Evolutionary conservation across 228 moss, liverwort and hornwort genomes (phyloP).

Genomic region (Sphagnum fallax): DNA sequence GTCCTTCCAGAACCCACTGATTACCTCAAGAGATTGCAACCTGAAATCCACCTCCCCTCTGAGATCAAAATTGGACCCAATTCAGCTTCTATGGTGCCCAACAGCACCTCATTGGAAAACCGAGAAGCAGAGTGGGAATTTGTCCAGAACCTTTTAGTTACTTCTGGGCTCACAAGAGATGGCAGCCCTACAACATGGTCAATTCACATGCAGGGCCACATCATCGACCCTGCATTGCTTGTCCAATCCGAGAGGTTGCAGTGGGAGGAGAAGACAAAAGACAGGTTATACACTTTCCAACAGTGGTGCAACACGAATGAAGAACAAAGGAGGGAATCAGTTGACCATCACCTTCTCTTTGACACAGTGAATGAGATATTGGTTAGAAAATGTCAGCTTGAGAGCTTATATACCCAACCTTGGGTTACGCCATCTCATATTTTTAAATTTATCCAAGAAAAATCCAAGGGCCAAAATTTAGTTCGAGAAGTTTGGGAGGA

Average conservation of each 20-base stretch:
- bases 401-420: constrained; percentile 23
- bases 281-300: not conserved
- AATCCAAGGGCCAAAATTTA: constrained; percentile 27
- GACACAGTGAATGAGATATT: constrained; percentile 82
- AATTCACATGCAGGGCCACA: constrained; percentile 9
- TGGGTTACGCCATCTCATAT: constrained; percentile 26
- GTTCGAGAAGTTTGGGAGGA: constrained; percentile 57
- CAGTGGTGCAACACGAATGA: not conserved
- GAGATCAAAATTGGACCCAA: constrained; percentile 14
- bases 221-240: constrained; percentile 33
- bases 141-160: constrained; percentile 59
- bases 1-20: not conserved
- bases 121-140: constrained; percentile 59
- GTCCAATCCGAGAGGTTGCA: constrained; percentile 13
- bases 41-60: constrained; percentile 15
- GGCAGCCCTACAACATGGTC: constrained; percentile 3
- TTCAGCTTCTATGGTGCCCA: constrained; percentile 8
- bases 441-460: not conserved
- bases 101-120: constrained; percentile 32
- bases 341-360: constrained; percentile 74
- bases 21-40: constrained; percentile 3
- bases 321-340: constrained; percentile 29
- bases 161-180: constrained; percentile 43
- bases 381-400: constrained; percentile 37
- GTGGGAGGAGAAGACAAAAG: not conserved